These are phyloP conservation scores for Kodamaea jinghongensis DNA, from an alignment of 805 yeast genomes.

Conservation along the genomic window DNA sequence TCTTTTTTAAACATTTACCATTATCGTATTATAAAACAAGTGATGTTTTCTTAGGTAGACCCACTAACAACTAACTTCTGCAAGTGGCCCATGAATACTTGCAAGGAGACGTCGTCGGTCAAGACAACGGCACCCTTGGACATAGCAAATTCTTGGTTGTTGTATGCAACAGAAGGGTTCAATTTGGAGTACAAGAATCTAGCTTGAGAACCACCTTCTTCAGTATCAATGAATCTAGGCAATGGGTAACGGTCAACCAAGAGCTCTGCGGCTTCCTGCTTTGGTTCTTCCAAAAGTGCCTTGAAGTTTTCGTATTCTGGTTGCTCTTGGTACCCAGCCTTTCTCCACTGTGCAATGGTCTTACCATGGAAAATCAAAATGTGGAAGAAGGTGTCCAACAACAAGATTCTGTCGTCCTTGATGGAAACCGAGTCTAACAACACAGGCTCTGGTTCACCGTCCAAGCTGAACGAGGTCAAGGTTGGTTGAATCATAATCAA, in stretches of 20 bases:
- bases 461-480: slow-evolving; percentile 76
- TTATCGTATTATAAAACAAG: too few relatives aligned
- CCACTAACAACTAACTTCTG: slow-evolving; percentile 80
- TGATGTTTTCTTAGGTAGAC: slow-evolving; percentile 22
- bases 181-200: slow-evolving; percentile 92
- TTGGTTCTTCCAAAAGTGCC: slow-evolving; percentile 82
- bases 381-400: slow-evolving; percentile 95
- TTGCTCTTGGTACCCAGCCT: slow-evolving; percentile 88
- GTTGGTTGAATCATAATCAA: slow-evolving; percentile 98
- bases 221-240: slow-evolving; percentile 96
- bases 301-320: slow-evolving; percentile 88
- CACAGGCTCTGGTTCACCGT: slow-evolving; percentile 83
- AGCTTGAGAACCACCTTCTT: slow-evolving; percentile 98
- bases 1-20: too few relatives aligned
- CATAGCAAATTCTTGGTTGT: slow-evolving; percentile 50
- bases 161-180: slow-evolving; percentile 88
- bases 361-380: slow-evolving; percentile 94
- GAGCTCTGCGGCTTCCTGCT: slow-evolving; percentile 87
- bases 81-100: slow-evolving; percentile 91
- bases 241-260: slow-evolving; percentile 93
- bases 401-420: slow-evolving; percentile 79
- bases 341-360: slow-evolving; percentile 94
- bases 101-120: slow-evolving; percentile 94
- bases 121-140: slow-evolving; percentile 72
- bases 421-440: slow-evolving; percentile 90